Percentiles rank a stretch among this genome's conserved stretches.
Evolutionary conservation across 148 eudicot genomes (phyloP).

Genomic region (Arctostaphylos glauca): DNA sequence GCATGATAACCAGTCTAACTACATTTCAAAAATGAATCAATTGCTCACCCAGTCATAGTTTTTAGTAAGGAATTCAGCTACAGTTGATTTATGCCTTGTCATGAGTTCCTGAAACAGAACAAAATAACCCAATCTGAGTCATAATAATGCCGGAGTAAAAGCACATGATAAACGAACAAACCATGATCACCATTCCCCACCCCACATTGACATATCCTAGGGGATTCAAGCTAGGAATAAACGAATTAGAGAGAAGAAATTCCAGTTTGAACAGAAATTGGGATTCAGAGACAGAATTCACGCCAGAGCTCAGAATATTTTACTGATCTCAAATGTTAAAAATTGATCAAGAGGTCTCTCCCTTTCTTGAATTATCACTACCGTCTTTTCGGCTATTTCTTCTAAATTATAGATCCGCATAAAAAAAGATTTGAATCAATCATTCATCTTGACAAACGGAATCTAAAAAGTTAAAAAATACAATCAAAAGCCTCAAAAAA

Average conservation of each 20-base stretch:
- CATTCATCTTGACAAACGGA: no score
- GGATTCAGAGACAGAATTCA: background rate
- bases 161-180: background rate
- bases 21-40: background rate
- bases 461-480: no score
- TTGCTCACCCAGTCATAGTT: slow-evolving; percentile 85
- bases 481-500: no score
- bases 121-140: background rate
- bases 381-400: no score
- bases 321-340: background rate
- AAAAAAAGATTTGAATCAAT: no score
- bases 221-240: background rate
- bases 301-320: background rate
- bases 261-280: background rate
- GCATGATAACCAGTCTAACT: background rate
- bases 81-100: slow-evolving; percentile 99
- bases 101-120: slow-evolving; percentile 73
- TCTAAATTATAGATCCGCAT: no score
- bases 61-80: slow-evolving; percentile 83
- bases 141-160: background rate
- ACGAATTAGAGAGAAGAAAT: background rate
- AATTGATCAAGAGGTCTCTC: background rate
- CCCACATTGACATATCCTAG: background rate
- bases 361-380: background rate
- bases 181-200: background rate